A percentile compares a stretch with the other conserved stretches of the same genome.
Conservation (phyloP, 352 stramenopile species). For the Globisporangium barbulae region DNA sequence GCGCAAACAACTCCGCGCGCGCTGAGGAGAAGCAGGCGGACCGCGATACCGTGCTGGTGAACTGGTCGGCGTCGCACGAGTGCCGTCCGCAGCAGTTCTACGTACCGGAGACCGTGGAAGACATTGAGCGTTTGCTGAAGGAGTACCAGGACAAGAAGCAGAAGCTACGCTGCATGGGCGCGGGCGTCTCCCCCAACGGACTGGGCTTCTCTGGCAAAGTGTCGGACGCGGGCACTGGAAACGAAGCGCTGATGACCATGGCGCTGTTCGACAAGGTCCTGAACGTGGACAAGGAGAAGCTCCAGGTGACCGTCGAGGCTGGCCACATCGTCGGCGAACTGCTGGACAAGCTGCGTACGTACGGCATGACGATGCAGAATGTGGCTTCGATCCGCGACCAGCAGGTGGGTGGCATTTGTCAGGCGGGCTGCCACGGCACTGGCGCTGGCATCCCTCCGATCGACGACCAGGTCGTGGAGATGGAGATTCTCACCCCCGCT, state of each 20-base stretch:
- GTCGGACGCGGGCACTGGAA: conserved; percentile 10
- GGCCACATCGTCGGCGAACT: conserved; percentile 74
- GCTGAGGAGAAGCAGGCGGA: conserved; percentile 26
- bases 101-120: conserved; percentile 62
- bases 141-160: conserved; percentile 61
- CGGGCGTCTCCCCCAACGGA: conserved; percentile 96
- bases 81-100: conserved; percentile 66
- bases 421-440: conserved; percentile 95
- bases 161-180: conserved; percentile 93
- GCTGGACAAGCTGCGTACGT: conserved; percentile 62
- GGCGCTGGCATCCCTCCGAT: conserved; percentile 93
- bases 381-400: conserved; percentile 98
- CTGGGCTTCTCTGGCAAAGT: conserved; percentile 83
- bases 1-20: conserved; percentile 8
- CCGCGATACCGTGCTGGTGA: conserved; percentile 65
- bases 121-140: conserved; percentile 62
- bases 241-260: conserved; percentile 90
- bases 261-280: conserved; percentile 92
- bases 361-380: conserved; percentile 97
- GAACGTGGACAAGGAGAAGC: conserved; percentile 84
- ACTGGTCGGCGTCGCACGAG: conserved; percentile 81
- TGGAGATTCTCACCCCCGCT: conserved; percentile 95
- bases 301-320: conserved; percentile 91
- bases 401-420: conserved; percentile 96
- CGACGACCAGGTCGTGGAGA: conserved; percentile 95